Conservation (phyloP, 208 protist genomes). For the Trypanosoma melophagium region DNA sequence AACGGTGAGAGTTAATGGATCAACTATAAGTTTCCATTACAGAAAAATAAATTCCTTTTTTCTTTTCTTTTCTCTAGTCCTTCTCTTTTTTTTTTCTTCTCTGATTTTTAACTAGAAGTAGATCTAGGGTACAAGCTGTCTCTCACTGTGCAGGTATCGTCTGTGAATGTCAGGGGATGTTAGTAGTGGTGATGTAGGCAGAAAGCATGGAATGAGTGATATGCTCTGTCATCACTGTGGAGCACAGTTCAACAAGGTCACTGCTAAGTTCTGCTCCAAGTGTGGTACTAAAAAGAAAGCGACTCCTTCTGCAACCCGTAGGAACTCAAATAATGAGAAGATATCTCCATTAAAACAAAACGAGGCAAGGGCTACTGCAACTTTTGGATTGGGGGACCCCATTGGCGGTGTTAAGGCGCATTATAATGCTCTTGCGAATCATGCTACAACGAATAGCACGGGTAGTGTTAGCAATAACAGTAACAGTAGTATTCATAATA, state of each 20-base stretch:
- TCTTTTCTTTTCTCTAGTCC: constrained; percentile 23
- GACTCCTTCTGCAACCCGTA: not conserved
- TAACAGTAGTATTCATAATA: not conserved
- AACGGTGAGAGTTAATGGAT: not conserved
- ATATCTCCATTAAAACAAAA: not conserved
- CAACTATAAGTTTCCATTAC: not conserved
- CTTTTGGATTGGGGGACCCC: not conserved
- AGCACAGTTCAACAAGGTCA: constrained; percentile 58
- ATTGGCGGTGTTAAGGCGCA: not conserved
- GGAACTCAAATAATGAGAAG: not conserved
- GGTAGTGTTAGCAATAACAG: not conserved
- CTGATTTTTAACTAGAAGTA: not conserved
- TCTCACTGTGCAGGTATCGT: not conserved
- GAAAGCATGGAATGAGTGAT: not conserved
- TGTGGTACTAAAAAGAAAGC: constrained; percentile 63
- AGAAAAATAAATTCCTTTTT: constrained; percentile 1
- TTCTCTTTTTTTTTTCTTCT: constrained; percentile 10
- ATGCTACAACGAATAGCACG: not conserved
- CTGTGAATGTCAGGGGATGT: constrained; percentile 4
- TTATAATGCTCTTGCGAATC: not conserved
- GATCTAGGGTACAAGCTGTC: too few relatives aligned
- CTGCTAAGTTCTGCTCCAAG: constrained; percentile 82
- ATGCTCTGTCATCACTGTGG: constrained; percentile 60
- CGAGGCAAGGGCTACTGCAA: constrained; percentile 1
- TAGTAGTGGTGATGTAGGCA: not conserved